These are phyloP conservation scores for Sicyos baderoa DNA, from an alignment of 306 rosid species.

Conservation along the genomic window DNA sequence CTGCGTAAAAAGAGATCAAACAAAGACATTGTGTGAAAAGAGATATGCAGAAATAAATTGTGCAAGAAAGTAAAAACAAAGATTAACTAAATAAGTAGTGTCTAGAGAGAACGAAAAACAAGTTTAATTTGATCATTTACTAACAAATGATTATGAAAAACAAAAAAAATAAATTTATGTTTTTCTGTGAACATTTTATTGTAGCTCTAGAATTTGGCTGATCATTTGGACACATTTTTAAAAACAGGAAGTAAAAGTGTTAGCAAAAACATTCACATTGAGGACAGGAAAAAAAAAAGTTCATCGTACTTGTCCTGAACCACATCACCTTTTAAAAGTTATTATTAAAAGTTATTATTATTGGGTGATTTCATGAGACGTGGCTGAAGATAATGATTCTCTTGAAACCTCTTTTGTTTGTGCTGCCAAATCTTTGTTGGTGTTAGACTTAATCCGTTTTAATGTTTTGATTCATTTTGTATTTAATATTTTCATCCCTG, in stretches of 20 bases:
- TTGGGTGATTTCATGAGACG: conserved; percentile 2
- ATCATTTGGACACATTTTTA: not conserved
- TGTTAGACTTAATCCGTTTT: conserved; percentile 6
- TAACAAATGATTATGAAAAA: not conserved
- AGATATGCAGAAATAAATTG: not conserved
- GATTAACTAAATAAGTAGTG: not conserved
- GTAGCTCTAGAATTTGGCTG: not conserved
- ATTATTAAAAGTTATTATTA: not conserved
- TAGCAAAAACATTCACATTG: too few relatives aligned
- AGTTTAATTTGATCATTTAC: not conserved
- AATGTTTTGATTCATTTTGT: not conserved
- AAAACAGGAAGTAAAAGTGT: too few relatives aligned
- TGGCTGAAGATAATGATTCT: not conserved
- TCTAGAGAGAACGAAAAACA: not conserved
- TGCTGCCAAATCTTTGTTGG: not conserved
- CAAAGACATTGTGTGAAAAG: not conserved
- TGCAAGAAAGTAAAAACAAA: not conserved
- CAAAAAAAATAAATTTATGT: not conserved
- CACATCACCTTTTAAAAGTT: not conserved
- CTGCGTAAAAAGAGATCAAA: not conserved
- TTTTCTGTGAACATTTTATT: not conserved
- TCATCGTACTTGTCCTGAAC: not conserved
- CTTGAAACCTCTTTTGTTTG: conserved; percentile 1
- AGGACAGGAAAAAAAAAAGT: too few relatives aligned
- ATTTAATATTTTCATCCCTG: not conserved